phyloP scores from a whole-genome alignment of 2,329 filamentous ascomycete species.

The Endothia cerciana region DNA sequence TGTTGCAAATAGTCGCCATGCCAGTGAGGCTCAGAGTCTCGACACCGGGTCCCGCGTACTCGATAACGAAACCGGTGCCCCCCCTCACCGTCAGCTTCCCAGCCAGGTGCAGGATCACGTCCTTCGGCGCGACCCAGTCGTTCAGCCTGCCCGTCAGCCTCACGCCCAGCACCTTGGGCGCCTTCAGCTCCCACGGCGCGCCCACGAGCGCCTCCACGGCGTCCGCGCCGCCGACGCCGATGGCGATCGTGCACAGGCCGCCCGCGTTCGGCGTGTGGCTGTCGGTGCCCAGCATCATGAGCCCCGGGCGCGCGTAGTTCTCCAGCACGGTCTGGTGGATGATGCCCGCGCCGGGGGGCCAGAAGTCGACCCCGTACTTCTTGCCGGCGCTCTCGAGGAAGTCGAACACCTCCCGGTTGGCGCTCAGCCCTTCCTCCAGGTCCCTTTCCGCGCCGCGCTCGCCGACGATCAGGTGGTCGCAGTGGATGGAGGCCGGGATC shows the following conservation, averaged over 20 bases:
- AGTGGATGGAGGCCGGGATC: conserved; percentile 96
- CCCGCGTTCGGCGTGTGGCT: conserved; percentile 98
- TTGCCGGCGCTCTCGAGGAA: conserved; percentile 91
- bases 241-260: conserved; percentile 88
- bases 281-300: conserved; percentile 99
- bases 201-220: conserved; percentile 96
- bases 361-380: conserved; percentile 94
- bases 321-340: conserved; percentile 98
- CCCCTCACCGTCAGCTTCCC: conserved; percentile 90
- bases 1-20: conserved; percentile 90
- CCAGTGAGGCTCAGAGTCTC: conserved; percentile 88
- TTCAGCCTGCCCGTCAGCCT: conserved; percentile 80
- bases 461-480: conserved; percentile 98
- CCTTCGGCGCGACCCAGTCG: conserved; percentile 94
- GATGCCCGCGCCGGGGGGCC: conserved; percentile 91
- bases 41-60: conserved; percentile 91
- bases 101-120: conserved; percentile 88
- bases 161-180: conserved; percentile 87
- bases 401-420: conserved; percentile 97
- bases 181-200: conserved; percentile 96
- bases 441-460: conserved; percentile 88
- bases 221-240: conserved; percentile 95
- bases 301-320: conserved; percentile 94
- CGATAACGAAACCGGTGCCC: conserved; percentile 91
- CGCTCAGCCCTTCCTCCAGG: conserved; percentile 80